Evolutionary conservation across 441 rosid species (phyloP).

Genomic region (Breynia disticha): DNA sequence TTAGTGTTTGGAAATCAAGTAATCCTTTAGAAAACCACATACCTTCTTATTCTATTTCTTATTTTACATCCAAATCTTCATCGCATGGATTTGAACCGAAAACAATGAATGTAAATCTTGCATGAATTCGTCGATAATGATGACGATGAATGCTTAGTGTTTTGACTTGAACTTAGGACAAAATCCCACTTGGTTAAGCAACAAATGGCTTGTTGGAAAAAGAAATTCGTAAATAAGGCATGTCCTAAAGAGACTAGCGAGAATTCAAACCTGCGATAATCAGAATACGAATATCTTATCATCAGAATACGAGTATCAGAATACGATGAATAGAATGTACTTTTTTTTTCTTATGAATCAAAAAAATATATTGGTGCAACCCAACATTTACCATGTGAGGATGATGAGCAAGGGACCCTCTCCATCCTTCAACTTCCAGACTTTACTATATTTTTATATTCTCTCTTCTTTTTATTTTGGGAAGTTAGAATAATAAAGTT

Average conservation of each 20-base stretch:
- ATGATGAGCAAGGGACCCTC: constrained; percentile 21
- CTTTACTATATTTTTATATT: not conserved
- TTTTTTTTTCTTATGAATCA: constrained; percentile 10
- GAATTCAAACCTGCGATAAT: not conserved
- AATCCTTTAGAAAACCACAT: constrained; percentile 18
- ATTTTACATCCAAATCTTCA: no score
- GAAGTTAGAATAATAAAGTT: not conserved
- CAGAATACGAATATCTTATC: no score
- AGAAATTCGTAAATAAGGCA: not conserved
- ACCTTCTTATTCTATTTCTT: no score
- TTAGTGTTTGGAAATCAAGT: constrained; percentile 16
- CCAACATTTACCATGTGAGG: constrained; percentile 30
- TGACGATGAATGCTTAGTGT: no score
- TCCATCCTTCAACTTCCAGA: constrained; percentile 6
- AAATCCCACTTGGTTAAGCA: constrained; percentile 16
- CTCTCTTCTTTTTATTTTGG: no score
- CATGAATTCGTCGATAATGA: not conserved
- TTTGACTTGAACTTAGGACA: constrained; percentile 10
- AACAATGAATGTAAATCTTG: constrained; percentile 2
- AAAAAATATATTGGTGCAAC: constrained; percentile 15
- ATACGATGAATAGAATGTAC: no score
- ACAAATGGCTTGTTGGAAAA: constrained; percentile 6
- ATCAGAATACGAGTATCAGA: no score
- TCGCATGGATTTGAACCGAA: no score
- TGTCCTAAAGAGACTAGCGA: constrained; percentile 6